Base-by-base conservation (phyloP, 2,329 filamentous ascomycete species). In the Aureobasidium mangrovei region DNA sequence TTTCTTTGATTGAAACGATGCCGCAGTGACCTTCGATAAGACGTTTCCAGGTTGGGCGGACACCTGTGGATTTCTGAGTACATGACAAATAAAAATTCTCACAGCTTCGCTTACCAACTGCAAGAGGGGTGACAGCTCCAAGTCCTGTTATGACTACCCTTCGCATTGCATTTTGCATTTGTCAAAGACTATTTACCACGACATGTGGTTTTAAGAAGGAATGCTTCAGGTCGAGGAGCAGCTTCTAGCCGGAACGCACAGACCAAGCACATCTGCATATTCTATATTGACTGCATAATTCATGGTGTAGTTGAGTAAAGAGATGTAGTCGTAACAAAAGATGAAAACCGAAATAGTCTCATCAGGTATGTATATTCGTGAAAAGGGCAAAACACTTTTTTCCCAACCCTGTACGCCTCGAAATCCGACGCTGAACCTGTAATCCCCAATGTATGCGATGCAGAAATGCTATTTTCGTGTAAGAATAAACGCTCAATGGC, bases 11-110 rank as follows among this genome's bases (percentile, higher is more conserved):
- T 62, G 86, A 91, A 56, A 83, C 78, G 62, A 98, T 82, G 59
- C 91, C 93, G 58, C 85, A 90, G 38, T 91, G 77, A 42, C 88
- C 83, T 40, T 86, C 82, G 31, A 97, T 69, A 40, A 98, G 81
- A 52, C 87, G 84, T 57, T 74, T 78, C 93, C 93, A 98, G 57
- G 88, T 88, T 54, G 75, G 81, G 60, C 81, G 82, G 59, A 86
- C 77, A 58, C 90, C 80, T 83, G 55, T 24, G 36, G 2, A 24
- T 38, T 32, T 18, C 6, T 49, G 7, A 55, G 52, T 45, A 27
- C 18, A 26, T 8, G n/a, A 7, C 8, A 2, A 18, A 35, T 7
- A 5, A 18, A 9, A 10, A 7, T 6, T 7, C 2, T 27, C 2
- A 4, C 4, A 12, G n/a, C 8, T 40, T 2, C 7, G 24, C 57